phyloP scores from a whole-genome alignment of 2,329 filamentous ascomycete species.

The Beauveria bassiana region DNA sequence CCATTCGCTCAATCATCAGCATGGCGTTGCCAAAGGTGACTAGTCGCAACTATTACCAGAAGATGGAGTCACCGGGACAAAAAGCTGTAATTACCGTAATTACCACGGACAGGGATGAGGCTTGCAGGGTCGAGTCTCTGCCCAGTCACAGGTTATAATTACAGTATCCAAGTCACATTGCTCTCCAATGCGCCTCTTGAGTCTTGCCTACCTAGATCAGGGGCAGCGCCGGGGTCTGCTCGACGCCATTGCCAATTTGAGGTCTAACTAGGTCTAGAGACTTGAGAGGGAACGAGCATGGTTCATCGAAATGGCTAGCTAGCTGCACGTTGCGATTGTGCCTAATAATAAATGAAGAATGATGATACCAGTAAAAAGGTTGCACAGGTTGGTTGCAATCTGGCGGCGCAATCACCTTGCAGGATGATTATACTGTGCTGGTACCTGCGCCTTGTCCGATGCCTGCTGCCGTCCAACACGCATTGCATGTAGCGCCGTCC shows the following conservation, averaged over 20 bases:
- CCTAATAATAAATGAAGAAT: not conserved
- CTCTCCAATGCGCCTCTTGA: not conserved
- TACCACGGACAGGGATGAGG: conserved; percentile 14
- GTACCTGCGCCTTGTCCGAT: not conserved
- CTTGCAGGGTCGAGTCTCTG: not conserved
- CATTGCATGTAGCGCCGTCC: not conserved
- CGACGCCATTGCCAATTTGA: not conserved
- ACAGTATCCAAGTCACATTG: not conserved
- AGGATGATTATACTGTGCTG: not conserved
- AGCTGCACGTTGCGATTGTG: not conserved
- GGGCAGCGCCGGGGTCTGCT: not conserved
- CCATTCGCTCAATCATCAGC: not conserved
- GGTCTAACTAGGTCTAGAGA: not conserved
- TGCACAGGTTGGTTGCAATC: not conserved
- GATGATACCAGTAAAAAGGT: too few relatives aligned
- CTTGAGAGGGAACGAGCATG: not conserved
- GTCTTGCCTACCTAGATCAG: not conserved
- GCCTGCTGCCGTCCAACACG: not conserved
- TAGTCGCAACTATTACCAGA: not conserved
- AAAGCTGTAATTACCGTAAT: conserved; percentile 18
- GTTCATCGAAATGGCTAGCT: not conserved
- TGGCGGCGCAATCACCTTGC: conserved; percentile 7
- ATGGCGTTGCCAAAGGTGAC: not conserved
- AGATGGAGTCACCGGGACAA: not conserved
- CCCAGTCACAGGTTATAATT: not conserved